Evolutionary conservation across 2,329 filamentous ascomycete species (phyloP).

Genomic region (Fusarium sp.): DNA sequence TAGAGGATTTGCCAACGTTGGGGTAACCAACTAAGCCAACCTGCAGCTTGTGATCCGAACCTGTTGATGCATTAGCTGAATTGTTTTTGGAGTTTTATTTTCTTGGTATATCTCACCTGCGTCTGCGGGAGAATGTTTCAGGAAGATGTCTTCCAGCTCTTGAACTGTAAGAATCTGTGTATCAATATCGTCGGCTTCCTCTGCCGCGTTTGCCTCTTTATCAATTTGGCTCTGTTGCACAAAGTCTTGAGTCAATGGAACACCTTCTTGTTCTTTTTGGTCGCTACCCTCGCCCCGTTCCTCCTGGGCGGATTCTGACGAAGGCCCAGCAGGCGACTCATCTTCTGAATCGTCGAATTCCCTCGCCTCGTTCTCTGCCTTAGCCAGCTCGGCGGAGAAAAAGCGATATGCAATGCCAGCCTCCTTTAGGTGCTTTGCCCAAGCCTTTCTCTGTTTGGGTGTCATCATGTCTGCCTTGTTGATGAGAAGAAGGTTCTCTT

Average conservation of each 20-base stretch:
- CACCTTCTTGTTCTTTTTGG: conserved; percentile 41
- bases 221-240: conserved; percentile 40
- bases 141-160: conserved; percentile 89
- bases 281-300: conserved; percentile 41
- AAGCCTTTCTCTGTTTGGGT: conserved; percentile 78
- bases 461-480: conserved; percentile 99
- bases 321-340: conserved; percentile 42
- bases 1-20: conserved; percentile 98
- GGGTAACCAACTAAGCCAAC: conserved; percentile 97
- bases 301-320: conserved; percentile 37
- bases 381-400: conserved; percentile 93
- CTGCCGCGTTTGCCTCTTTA: conserved; percentile 31
- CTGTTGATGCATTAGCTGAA: conserved; percentile 44
- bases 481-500: conserved; percentile 91
- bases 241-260: conserved; percentile 42
- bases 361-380: conserved; percentile 83
- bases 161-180: conserved; percentile 91
- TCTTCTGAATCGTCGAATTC: conserved; percentile 60
- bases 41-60: conserved; percentile 73
- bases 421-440: conserved; percentile 87
- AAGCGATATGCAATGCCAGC: conserved; percentile 91
- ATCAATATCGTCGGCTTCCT: conserved; percentile 59
- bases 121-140: conserved; percentile 71
- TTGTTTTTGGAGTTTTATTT: background rate
- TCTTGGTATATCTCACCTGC: conserved; percentile 54